Conservation (phyloP, 257 asterid species). For the Haberlea rhodopensis region DNA sequence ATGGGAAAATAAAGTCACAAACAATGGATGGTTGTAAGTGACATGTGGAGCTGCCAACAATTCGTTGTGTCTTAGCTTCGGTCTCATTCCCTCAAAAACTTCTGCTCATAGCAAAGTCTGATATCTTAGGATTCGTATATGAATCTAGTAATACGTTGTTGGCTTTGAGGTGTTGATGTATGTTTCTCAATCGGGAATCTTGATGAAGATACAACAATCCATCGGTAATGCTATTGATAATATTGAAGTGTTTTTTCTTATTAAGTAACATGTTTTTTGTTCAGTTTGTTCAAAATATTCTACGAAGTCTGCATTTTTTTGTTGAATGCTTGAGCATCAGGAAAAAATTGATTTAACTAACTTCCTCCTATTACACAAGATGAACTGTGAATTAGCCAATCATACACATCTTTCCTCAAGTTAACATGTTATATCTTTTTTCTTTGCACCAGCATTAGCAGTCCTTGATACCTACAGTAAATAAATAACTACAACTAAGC, state of each 20-base stretch:
- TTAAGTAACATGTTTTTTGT: slow-evolving; percentile 21
- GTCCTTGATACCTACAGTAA: not conserved
- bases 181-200: slow-evolving; percentile 40
- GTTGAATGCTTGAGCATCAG: not conserved
- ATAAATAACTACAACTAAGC: not conserved
- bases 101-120: slow-evolving; percentile 38
- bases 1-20: not conserved
- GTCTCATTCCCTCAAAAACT: slow-evolving; percentile 27
- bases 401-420: not conserved
- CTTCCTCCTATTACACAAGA: not conserved
- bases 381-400: not conserved
- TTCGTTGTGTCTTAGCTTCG: slow-evolving; percentile 24
- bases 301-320: not conserved
- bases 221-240: slow-evolving; percentile 33
- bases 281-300: slow-evolving; percentile 26
- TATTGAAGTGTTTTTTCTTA: slow-evolving; percentile 34
- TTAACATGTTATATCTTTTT: not conserved
- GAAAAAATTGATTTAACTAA: not conserved
- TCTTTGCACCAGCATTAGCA: not conserved
- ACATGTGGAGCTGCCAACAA: slow-evolving; percentile 14
- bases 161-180: slow-evolving; percentile 37
- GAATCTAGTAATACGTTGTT: slow-evolving; percentile 40
- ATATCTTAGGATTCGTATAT: slow-evolving; percentile 33
- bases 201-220: slow-evolving; percentile 45
- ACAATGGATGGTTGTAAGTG: not conserved